Evolutionary conservation across 2,329 filamentous ascomycete species (phyloP), one percentile per base, ranked within the genome.

Genomic region (Sporothrix phasma): DNA sequence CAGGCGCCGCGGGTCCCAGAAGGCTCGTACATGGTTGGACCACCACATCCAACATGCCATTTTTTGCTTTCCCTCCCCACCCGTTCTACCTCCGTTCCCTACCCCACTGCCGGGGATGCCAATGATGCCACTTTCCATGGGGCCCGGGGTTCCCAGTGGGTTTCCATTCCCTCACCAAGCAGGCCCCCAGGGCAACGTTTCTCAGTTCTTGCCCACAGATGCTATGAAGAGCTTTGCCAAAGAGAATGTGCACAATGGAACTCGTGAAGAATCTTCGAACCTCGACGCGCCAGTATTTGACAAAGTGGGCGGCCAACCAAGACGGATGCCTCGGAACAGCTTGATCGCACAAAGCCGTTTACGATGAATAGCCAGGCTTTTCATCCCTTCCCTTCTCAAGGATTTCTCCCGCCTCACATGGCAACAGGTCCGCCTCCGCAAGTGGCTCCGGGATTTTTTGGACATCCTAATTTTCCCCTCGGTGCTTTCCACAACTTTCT

Each of bases 271-370:
- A 4, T 26, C 45, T 6, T 67, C 65, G 3, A 63, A 49, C 2
- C 53, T 67, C 22, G 67, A 66, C 29, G 31, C 31, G 2, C 26
- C 60, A 0, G 2, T 61, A 0, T 26, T 54, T 3, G 69, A 72
- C 63, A 74, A 73, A 58, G 69, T 70, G 19, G 73, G 77, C 4
- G 54, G 68, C 3, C 72, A 72, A 34, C 66, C 72, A 37, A 72
- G 74, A 46, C 69, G 77, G 45, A 74, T 78, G 1, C 73, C 11
- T 74, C 77, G 0, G 78, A 79, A 19, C 76, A 79, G 61, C 77
- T 80, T 63, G 80, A 83, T 61, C 75, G 73, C 29, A 75, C 69
- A 37, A 76, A 77, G 41, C 78, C 80, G 0, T 80, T 78, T 67
- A 73, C 75, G 64, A 73, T 79, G 63, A 73, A 73, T 37, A 71